A percentile compares a stretch with the other conserved stretches of the same genome.
These are phyloP conservation scores for Kodamaea kakaduensis DNA, from an alignment of 805 yeast genomes.

Conservation along the genomic window DNA sequence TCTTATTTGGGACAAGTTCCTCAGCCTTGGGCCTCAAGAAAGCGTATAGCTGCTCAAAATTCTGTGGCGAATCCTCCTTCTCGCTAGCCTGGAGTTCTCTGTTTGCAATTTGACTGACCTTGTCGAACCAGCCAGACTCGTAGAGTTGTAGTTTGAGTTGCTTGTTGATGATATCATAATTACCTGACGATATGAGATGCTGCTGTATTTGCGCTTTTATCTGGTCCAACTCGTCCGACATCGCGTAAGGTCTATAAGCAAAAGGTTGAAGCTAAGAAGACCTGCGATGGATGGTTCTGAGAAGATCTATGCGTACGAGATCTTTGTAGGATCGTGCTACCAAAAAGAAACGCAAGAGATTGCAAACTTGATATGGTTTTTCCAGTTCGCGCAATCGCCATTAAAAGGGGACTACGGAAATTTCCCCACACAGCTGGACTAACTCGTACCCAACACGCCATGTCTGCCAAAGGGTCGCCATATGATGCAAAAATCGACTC, in stretches of 20 bases:
- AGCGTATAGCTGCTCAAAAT: constrained; percentile 49
- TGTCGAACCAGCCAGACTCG: constrained; percentile 84
- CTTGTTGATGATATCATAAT: constrained; percentile 70
- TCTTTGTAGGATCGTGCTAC: background rate
- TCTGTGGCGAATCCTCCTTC: constrained; percentile 25
- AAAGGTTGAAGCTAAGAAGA: background rate
- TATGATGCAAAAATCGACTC: constrained; percentile 30
- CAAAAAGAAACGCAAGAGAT: background rate
- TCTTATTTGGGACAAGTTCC: constrained; percentile 63
- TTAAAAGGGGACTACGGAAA: too few relatives aligned
- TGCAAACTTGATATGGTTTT: background rate
- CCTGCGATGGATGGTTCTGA: too few relatives aligned
- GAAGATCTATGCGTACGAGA: too few relatives aligned
- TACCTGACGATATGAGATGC: constrained; percentile 70
- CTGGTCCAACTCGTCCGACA: constrained; percentile 34
- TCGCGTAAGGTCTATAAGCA: constrained; percentile 1
- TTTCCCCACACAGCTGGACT: background rate
- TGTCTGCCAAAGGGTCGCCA: constrained; percentile 25
- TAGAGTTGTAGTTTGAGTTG: constrained; percentile 59
- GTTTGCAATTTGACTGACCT: constrained; percentile 57
- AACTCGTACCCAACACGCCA: background rate
- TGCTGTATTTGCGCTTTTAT: constrained; percentile 63
- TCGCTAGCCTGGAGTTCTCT: constrained; percentile 34
- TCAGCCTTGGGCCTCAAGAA: constrained; percentile 64
- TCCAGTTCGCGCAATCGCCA: too few relatives aligned